Conservation (phyloP, 2,329 filamentous ascomycete genomes). For the Aspergillus sp. region DNA sequence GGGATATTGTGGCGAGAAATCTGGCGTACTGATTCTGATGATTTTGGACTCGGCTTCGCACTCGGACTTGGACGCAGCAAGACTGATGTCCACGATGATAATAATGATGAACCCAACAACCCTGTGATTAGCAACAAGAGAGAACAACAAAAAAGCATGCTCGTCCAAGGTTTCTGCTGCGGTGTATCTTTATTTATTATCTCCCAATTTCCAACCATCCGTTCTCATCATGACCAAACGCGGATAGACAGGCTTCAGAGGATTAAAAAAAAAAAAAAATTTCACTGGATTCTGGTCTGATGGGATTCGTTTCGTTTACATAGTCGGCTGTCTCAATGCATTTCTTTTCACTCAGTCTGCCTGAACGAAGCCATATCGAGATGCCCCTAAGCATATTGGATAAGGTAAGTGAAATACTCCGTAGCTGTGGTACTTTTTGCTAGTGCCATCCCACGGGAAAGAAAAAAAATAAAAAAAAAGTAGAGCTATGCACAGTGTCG, state of each 20-base stretch:
- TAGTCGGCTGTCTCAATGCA: conserved; percentile 3
- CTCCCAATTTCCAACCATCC: background rate
- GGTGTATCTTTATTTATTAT: conserved; percentile 7
- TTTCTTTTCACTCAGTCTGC: background rate
- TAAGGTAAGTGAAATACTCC: background rate
- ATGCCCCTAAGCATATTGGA: background rate
- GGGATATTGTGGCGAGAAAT: conserved; percentile 14
- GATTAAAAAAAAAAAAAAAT: background rate
- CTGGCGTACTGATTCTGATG: conserved; percentile 4
- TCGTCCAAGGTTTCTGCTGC: conserved; percentile 7
- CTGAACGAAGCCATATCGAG: background rate
- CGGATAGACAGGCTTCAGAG: conserved; percentile 2
- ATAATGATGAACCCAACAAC: conserved; percentile 17
- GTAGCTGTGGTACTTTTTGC: background rate
- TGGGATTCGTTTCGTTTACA: conserved; percentile 3
- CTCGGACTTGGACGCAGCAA: conserved; percentile 9
- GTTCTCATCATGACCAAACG: background rate
- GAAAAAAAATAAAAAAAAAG: background rate
- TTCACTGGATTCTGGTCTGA: conserved; percentile 2
- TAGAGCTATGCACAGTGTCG: background rate
- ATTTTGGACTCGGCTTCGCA: conserved; percentile 8
- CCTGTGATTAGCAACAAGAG: conserved; percentile 11
- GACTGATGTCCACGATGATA: conserved; percentile 9
- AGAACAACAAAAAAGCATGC: conserved; percentile 10
- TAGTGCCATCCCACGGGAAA: background rate